Evolutionary conservation across 2,329 filamentous ascomycete genomes (phyloP).

Genomic region (Rutstroemia sp.): DNA sequence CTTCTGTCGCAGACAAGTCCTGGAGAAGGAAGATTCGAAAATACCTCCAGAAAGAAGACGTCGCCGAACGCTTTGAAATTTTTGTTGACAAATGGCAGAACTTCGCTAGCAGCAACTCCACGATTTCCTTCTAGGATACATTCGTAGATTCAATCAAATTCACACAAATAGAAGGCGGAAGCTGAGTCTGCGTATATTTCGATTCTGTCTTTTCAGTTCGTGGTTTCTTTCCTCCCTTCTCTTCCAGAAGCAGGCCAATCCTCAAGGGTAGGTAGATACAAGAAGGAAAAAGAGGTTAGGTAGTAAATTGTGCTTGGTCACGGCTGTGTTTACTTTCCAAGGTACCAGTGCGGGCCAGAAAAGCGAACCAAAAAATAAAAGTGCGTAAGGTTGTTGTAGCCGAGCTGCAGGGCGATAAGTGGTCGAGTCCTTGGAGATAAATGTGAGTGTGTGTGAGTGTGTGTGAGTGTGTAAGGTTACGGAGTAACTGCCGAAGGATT

Average conservation of each 20-base stretch:
- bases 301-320: not conserved
- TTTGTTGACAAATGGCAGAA: not conserved
- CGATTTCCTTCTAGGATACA: not conserved
- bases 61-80: not conserved
- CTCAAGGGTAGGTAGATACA: not conserved
- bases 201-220: not conserved
- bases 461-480: not conserved
- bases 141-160: not conserved
- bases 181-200: not conserved
- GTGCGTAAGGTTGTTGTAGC: not conserved
- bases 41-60: not conserved
- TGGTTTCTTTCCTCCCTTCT: not conserved
- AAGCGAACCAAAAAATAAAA: not conserved
- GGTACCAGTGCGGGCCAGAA: no score
- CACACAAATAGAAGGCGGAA: not conserved
- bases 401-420: slow-evolving; percentile 8
- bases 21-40: not conserved
- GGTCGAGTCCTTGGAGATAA: slow-evolving; percentile 1
- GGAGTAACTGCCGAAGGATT: not conserved
- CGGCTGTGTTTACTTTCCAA: not conserved
- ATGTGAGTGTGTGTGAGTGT: not conserved
- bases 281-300: not conserved
- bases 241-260: not conserved
- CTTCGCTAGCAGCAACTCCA: not conserved
- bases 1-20: not conserved